phyloP scores from a whole-genome alignment of 129 eudicot genomes.

The Helichrysum umbraculigerum region DNA sequence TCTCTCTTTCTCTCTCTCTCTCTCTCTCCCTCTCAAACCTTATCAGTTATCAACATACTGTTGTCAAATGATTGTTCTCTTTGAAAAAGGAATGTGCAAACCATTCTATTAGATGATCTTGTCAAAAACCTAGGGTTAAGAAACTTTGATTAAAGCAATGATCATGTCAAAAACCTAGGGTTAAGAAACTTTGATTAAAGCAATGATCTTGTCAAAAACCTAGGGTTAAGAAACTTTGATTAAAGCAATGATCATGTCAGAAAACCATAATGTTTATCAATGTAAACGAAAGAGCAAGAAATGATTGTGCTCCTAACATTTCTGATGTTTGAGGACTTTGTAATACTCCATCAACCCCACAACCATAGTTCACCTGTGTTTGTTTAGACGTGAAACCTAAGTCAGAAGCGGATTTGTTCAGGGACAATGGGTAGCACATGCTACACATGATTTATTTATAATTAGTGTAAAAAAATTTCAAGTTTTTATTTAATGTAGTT shows the following conservation, averaged over 20 bases:
- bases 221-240: neutral
- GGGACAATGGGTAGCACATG: too few relatives aligned
- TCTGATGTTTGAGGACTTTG: neutral
- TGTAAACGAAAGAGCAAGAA: neutral
- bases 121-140: neutral
- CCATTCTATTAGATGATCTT: neutral
- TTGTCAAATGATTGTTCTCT: neutral
- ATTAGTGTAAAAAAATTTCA: too few relatives aligned
- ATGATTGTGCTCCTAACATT: neutral
- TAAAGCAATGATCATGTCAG: neutral
- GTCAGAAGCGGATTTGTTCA: too few relatives aligned
- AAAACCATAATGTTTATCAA: neutral
- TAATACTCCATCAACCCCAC: neutral
- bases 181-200: neutral
- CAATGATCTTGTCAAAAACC: neutral
- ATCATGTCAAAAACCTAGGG: neutral
- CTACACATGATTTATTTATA: too few relatives aligned
- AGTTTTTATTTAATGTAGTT: too few relatives aligned
- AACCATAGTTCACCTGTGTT: neutral
- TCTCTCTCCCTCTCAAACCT: conserved; percentile 2
- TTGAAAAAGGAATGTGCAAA: neutral
- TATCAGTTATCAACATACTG: neutral
- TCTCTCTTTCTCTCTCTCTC: conserved; percentile 7
- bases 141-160: neutral
- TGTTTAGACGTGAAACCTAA: neutral